Percentiles rank a stretch among this genome's conserved stretches.
These are phyloP conservation scores for Picochlorum sp. DNA, from an alignment of 139 green algal genomes.

Conservation along the genomic window DNA sequence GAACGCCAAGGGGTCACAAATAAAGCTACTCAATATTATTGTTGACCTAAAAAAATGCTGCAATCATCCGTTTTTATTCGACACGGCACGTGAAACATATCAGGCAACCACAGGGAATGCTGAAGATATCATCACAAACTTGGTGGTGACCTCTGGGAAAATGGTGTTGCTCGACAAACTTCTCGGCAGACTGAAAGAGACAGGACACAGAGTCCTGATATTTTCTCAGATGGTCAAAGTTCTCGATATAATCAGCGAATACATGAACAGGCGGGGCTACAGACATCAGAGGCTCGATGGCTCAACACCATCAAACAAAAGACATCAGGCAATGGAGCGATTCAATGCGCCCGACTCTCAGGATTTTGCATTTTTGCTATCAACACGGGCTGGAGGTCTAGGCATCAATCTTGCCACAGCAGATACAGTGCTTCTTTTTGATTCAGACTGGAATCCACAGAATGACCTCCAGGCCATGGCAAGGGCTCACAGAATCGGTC, in stretches of 20 bases:
- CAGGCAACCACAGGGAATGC: conserved; percentile 16
- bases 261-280: conserved; percentile 79
- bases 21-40: conserved; percentile 67
- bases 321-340: conserved; percentile 85
- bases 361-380: conserved; percentile 95
- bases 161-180: conserved; percentile 94
- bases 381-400: conserved; percentile 74
- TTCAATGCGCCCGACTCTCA: conserved; percentile 82
- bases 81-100: not conserved
- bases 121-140: conserved; percentile 40
- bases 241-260: conserved; percentile 88
- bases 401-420: conserved; percentile 85
- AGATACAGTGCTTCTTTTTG: conserved; percentile 79
- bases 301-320: conserved; percentile 59
- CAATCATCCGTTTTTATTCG: conserved; percentile 64
- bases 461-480: conserved; percentile 90
- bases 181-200: conserved; percentile 69
- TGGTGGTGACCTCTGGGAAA: conserved; percentile 64
- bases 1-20: not conserved
- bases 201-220: conserved; percentile 81
- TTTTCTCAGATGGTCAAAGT: conserved; percentile 86
- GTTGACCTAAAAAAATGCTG: conserved; percentile 91
- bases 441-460: conserved; percentile 52
- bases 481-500: conserved; percentile 88
- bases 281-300: conserved; percentile 89